A percentile compares a stretch with the other conserved stretches of the same genome.
These are phyloP conservation scores for Neurospora crassa DNA, from an alignment of 2,329 filamentous ascomycete genomes.

Conservation along the genomic window DNA sequence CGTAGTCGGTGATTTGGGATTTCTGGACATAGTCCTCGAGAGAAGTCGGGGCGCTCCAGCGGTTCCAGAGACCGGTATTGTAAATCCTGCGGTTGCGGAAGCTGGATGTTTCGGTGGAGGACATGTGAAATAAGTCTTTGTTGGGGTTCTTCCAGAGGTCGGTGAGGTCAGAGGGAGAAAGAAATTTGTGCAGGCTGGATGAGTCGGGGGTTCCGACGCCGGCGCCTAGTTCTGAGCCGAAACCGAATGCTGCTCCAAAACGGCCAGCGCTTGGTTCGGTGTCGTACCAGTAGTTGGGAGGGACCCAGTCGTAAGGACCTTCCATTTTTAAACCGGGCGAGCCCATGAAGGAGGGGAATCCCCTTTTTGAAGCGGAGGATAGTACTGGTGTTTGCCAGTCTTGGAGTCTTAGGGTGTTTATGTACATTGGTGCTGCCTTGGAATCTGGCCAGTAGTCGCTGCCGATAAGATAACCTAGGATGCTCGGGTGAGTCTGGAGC, in stretches of 20 bases:
- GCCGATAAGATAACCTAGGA: constrained; percentile 49
- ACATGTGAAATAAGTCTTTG: constrained; percentile 51
- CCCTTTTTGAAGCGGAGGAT: constrained; percentile 45
- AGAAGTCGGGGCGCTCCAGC: constrained; percentile 41
- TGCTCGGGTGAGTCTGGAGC: constrained; percentile 49
- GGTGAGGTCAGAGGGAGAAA: constrained; percentile 38
- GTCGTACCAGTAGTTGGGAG: constrained; percentile 55
- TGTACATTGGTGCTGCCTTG: constrained; percentile 41
- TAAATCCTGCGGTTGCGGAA: constrained; percentile 50
- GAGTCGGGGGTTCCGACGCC: constrained; percentile 54
- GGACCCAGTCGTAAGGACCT: constrained; percentile 57
- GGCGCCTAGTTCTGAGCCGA: constrained; percentile 52
- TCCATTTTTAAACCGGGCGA: constrained; percentile 57
- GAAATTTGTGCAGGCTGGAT: constrained; percentile 42
- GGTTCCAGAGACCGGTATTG: constrained; percentile 41
- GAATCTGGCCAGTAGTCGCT: constrained; percentile 57
- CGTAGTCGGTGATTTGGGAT: constrained; percentile 54
- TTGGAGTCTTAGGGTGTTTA: constrained; percentile 36
- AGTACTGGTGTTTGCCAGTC: constrained; percentile 50
- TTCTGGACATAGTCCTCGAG: constrained; percentile 51
- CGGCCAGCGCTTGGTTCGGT: constrained; percentile 27
- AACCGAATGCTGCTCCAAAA: constrained; percentile 50
- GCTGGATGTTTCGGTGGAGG: constrained; percentile 40
- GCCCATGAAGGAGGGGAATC: constrained; percentile 40
- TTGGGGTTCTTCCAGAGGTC: constrained; percentile 46